Evolutionary conservation across 78 protist genomes (phyloP).

Genomic region (Blattamonas nauphoetae): DNA sequence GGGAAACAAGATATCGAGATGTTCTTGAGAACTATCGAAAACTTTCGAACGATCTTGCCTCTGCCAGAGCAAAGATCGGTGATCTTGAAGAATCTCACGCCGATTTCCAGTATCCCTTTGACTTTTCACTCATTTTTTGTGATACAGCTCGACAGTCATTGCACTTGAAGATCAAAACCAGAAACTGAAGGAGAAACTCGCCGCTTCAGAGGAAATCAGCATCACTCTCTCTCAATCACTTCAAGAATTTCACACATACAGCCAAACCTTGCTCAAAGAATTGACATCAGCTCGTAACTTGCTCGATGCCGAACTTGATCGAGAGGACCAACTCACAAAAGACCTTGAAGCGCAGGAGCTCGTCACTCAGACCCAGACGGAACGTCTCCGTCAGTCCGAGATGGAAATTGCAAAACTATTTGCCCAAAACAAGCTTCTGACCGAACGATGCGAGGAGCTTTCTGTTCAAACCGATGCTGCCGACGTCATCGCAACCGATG

Average conservation of each 20-base stretch:
- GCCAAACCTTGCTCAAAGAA: background rate
- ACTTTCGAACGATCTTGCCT: background rate
- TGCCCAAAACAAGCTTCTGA: background rate
- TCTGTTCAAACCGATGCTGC: background rate
- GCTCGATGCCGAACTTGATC: background rate
- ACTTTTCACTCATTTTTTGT: background rate
- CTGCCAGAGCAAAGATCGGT: background rate
- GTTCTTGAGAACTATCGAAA: background rate
- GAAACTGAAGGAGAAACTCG: background rate
- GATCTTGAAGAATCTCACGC: background rate
- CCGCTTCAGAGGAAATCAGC: background rate
- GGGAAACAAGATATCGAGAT: background rate
- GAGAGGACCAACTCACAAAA: background rate
- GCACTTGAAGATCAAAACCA: background rate
- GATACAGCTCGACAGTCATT: background rate
- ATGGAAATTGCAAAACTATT: background rate
- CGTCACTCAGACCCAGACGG: background rate
- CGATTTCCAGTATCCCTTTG: background rate
- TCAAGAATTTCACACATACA: background rate
- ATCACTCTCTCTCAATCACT: background rate
- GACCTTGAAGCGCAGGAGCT: background rate
- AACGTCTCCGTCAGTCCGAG: background rate
- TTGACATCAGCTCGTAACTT: background rate
- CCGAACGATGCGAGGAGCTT: background rate
- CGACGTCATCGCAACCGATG: background rate